Base-by-base conservation (phyloP, 345 rosid genomes). In the Salix purpurea region DNA sequence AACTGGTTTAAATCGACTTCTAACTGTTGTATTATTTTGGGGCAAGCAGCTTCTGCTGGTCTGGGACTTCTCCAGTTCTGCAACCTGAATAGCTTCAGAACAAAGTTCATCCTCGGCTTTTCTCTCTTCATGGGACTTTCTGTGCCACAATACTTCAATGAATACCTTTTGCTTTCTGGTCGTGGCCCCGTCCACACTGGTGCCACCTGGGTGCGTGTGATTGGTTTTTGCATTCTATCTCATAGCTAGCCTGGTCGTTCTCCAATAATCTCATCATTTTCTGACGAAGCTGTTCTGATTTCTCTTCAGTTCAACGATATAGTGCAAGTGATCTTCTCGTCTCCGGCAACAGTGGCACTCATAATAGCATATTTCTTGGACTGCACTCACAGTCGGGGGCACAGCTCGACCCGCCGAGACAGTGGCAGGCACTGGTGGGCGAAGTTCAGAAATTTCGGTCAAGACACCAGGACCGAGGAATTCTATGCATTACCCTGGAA, bases 351-450 rank as follows among this genome's bases (percentile, higher is more conserved):
- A 0, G 94, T 93, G 75, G 94, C 89, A 32, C 39, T 91, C 14
- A 62, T 86, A 21, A 81, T 88, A 3, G 97, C 94, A 0, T 86
- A 60, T 77, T 81, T 87, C 37, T 73, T 96, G 86, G 98, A 93
- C 71, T 37, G 77, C 83, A 90, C 94, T 70, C 97, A 88, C 65
- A 81, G 90, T 77, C 70, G 77, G 4, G 85, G 91, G 30, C 85
- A 91, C 60, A 77, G 69, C 68, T 75, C 91, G 0, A 86, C 86
- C 19, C 71, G 91, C 72, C 84, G 86, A 74, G 99, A 95, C 80
- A 89, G 91, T 73, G 98, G 98, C 65, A 86, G 98, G 73, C 98
- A 93, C 65, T 95, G 99, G 96, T 91, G 96, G 94, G 90, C 42
- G 40, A 93, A 90, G 80, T 95, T 95, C 82, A 81, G 89, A 68